A percentile compares a stretch with the other conserved stretches of the same genome.
These are phyloP conservation scores for Solanum tarapatanum DNA, from an alignment of 257 asterid genomes.

Conservation along the genomic window DNA sequence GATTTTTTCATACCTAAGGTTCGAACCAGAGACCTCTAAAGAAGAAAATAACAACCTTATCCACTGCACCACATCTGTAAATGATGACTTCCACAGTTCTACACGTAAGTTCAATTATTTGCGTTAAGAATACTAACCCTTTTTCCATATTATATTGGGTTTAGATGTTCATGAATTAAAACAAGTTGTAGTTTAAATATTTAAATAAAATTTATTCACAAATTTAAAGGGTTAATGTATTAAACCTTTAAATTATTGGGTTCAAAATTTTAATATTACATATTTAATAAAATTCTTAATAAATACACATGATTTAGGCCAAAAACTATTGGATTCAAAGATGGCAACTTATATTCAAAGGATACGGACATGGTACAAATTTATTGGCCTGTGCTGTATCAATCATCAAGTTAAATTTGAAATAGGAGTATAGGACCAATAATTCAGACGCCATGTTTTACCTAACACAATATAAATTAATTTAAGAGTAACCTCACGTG, in stretches of 20 bases:
- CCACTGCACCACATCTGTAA: no score
- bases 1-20: neutral
- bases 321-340: neutral
- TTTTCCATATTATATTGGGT: neutral
- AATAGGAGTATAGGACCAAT: neutral
- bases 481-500: neutral
- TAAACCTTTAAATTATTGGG: neutral
- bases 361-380: neutral
- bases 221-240: neutral
- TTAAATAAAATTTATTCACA: neutral
- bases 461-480: no score
- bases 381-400: neutral
- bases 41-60: neutral
- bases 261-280: neutral
- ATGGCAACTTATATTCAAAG: neutral
- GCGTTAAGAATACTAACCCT: neutral
- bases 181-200: neutral
- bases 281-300: neutral
- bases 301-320: neutral
- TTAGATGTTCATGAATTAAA: neutral
- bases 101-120: neutral
- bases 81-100: neutral
- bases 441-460: neutral
- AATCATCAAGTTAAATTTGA: neutral
- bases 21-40: no score